phyloP scores from a whole-genome alignment of 345 rosid genomes.

The Syzygium aqueum region DNA sequence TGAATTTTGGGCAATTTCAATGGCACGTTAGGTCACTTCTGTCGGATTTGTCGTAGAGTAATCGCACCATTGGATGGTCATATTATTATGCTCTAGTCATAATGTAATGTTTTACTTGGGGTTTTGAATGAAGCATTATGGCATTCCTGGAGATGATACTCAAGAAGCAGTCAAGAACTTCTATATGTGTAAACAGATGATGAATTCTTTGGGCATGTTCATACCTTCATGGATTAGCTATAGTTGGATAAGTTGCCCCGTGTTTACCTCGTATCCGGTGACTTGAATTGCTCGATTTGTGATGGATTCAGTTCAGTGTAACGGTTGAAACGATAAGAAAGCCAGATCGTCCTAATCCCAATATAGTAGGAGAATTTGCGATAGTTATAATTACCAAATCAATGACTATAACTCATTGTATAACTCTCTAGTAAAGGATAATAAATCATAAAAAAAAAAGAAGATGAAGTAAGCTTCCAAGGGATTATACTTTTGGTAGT shows the following conservation, averaged over 20 bases:
- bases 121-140: neutral
- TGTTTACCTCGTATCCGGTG: neutral
- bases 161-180: neutral
- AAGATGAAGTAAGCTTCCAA: too few relatives aligned
- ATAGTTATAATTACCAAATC: too few relatives aligned
- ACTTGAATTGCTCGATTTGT: neutral
- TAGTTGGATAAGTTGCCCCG: neutral
- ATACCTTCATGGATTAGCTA: neutral
- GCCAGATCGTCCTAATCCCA: too few relatives aligned
- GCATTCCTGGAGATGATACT: neutral
- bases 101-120: neutral
- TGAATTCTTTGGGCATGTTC: neutral
- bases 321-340: too few relatives aligned
- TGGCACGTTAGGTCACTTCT: neutral
- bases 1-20: neutral
- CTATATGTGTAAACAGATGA: neutral
- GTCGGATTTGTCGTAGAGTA: neutral
- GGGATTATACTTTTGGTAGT: too few relatives aligned
- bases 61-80: neutral
- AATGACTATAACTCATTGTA: too few relatives aligned
- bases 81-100: neutral
- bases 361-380: too few relatives aligned
- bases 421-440: too few relatives aligned
- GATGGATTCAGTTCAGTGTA: neutral
- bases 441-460: too few relatives aligned